Percentiles rank a stretch among this genome's conserved stretches.
Conservation (phyloP, 2,329 filamentous ascomycete species). For the Lachnellula subtilissima region DNA sequence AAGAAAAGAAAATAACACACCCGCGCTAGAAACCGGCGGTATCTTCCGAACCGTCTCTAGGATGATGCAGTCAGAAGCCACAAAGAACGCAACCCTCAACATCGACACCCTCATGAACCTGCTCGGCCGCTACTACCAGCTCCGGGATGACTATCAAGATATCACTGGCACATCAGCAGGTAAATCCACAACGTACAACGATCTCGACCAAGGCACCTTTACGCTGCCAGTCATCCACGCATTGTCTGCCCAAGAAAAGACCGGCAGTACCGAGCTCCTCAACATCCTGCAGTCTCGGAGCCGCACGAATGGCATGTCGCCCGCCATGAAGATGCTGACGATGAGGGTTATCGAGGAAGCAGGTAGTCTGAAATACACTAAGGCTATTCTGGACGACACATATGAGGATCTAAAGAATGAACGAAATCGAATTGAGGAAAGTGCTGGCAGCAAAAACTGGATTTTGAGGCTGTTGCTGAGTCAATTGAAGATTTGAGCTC, state of each 20-base stretch:
- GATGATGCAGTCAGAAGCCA: conserved; percentile 5
- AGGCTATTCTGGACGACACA: not conserved
- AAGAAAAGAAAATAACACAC: not conserved
- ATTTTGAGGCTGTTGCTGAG: not conserved
- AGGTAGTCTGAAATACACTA: conserved; percentile 5
- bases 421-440: not conserved
- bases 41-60: conserved; percentile 1
- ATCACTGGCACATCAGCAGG: not conserved
- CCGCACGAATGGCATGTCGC: not conserved
- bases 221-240: conserved; percentile 5
- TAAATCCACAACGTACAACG: not conserved
- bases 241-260: not conserved
- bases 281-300: conserved; percentile 2
- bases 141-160: conserved; percentile 8
- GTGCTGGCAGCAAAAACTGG: not conserved
- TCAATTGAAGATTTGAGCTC: conserved; percentile 1
- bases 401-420: not conserved
- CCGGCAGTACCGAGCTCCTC: not conserved
- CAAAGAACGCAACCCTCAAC: not conserved
- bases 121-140: conserved; percentile 7
- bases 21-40: conserved; percentile 1
- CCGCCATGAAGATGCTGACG: not conserved
- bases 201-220: conserved; percentile 9
- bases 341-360: not conserved
- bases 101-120: not conserved